Conservation (phyloP, 116 monocot genomes). For the Iris pallida region DNA sequence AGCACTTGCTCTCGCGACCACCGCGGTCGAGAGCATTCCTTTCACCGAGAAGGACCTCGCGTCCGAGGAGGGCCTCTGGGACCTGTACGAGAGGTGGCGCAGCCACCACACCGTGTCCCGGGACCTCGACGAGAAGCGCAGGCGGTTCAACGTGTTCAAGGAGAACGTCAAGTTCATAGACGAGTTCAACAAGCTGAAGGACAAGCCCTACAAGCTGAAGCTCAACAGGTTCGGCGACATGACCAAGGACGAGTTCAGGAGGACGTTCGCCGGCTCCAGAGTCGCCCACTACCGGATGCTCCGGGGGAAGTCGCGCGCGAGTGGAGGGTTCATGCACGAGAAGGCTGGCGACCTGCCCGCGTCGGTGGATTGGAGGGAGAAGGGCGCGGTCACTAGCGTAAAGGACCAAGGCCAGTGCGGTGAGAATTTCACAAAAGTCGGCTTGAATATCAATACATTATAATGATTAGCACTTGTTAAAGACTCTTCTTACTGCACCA, state of each 20-base stretch:
- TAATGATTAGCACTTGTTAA: too few relatives aligned
- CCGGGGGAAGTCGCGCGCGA: neutral
- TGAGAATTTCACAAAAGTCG: too few relatives aligned
- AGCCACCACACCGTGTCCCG: conserved; percentile 36
- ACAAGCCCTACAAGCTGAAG: conserved; percentile 37
- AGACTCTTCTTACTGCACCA: too few relatives aligned
- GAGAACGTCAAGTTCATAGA: conserved; percentile 44
- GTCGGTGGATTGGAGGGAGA: conserved; percentile 43
- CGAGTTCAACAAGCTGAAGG: conserved; percentile 40
- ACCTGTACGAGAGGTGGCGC: conserved; percentile 47
- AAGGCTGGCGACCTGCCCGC: conserved; percentile 7
- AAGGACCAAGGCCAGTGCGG: conserved; percentile 41
- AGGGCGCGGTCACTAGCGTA: conserved; percentile 47
- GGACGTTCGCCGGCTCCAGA: conserved; percentile 26
- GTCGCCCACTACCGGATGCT: conserved; percentile 17
- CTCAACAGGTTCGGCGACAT: conserved; percentile 57
- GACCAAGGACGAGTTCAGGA: conserved; percentile 41
- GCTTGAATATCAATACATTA: too few relatives aligned
- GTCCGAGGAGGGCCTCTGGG: conserved; percentile 44
- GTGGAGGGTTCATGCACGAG: conserved; percentile 19
- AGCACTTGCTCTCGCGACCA: neutral
- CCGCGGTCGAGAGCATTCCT: conserved; percentile 12
- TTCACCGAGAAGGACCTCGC: conserved; percentile 48
- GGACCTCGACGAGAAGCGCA: conserved; percentile 35
- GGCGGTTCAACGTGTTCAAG: conserved; percentile 56